phyloP scores from a whole-genome alignment of 805 yeast species.

The Saccharomycopsis sp. region DNA sequence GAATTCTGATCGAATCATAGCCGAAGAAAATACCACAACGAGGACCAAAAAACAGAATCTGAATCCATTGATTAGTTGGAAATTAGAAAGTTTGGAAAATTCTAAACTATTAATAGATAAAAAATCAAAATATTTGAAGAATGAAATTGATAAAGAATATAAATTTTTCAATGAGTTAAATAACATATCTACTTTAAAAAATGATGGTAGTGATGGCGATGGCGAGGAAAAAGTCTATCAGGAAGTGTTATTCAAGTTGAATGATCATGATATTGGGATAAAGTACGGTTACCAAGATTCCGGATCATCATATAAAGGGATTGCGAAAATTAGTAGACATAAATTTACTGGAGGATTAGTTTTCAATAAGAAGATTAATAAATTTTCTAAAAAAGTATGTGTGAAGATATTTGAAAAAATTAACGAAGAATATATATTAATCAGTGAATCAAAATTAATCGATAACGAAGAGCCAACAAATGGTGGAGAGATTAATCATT shows the following conservation, averaged over 20 bases:
- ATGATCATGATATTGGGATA: constrained; percentile 55
- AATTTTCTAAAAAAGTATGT: constrained; percentile 43
- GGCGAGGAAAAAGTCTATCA: constrained; percentile 30
- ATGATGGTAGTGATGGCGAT: neutral
- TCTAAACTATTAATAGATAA: constrained; percentile 45
- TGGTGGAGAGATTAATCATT: constrained; percentile 49
- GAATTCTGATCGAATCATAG: constrained; percentile 34
- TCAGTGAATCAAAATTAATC: constrained; percentile 44
- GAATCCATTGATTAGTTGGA: constrained; percentile 73
- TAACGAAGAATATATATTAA: constrained; percentile 42
- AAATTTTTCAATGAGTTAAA: constrained; percentile 56
- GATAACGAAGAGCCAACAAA: constrained; percentile 15
- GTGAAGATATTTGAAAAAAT: constrained; percentile 52
- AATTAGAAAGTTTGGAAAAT: constrained; percentile 56
- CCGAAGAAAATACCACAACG: constrained; percentile 11
- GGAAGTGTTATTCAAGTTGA: constrained; percentile 62
- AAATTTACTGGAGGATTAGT: constrained; percentile 9
- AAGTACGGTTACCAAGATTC: constrained; percentile 90
- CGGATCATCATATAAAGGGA: constrained; percentile 75
- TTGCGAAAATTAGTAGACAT: constrained; percentile 59
- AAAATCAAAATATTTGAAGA: constrained; percentile 44
- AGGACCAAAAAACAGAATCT: constrained; percentile 24
- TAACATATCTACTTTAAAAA: constrained; percentile 27
- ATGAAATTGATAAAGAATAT: constrained; percentile 54
- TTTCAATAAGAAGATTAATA: constrained; percentile 30